Evolutionary conservation across 495 filamentous ascomycete species (phyloP), one percentile per base, ranked within the genome.

Genomic region (Trichoderma reesei): DNA sequence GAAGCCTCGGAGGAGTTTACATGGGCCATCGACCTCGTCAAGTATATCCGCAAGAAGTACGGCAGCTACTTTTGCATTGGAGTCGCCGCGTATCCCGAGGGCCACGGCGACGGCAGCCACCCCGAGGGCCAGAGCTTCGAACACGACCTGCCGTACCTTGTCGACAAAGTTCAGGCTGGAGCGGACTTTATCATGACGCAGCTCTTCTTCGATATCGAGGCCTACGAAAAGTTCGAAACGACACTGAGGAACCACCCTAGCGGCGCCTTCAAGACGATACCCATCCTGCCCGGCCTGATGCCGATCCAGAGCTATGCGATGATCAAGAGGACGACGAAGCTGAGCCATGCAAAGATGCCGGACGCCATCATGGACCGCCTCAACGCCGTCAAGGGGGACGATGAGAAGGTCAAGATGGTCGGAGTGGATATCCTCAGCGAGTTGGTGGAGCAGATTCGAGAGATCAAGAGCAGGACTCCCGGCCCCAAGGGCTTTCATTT

Each of bases 171-270:
- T 0, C 79, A 86, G 69, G 94, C 94, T 4, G 94, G 94, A 0
- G 95, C 93, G 26, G 95, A 98, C 73, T 98, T 98, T 73, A 88
- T 98, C 72, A 96, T 98, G 90, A 98, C 95, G n/a, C 94, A 98
- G 72, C 80, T 98, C 33, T 98, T 97, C 76, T 98, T 93, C 73
- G 91, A 98, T 69, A 81, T 90, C 14, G 79, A 88, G 7, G 90
- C 89, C 16, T 98, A 92, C 73, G 79, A 84, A 56, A 78, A 77
- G 41, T 98, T 91, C 72, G 93, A 96, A 78, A 79, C 78, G 65
- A 82, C 82, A 68, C 78, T 98, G 67, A 82, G 94, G 63, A 83
- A 86, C 59, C 91, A 98, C 72, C 84, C 88, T 60, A 95, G 90
- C 54, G 91, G 91, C 3, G 82, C 84, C 8, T 96, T 98, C 77